These are phyloP conservation scores for Podila verticillata DNA, from an alignment of 192 early-diverging fungal genomes.

Conservation along the genomic window DNA sequence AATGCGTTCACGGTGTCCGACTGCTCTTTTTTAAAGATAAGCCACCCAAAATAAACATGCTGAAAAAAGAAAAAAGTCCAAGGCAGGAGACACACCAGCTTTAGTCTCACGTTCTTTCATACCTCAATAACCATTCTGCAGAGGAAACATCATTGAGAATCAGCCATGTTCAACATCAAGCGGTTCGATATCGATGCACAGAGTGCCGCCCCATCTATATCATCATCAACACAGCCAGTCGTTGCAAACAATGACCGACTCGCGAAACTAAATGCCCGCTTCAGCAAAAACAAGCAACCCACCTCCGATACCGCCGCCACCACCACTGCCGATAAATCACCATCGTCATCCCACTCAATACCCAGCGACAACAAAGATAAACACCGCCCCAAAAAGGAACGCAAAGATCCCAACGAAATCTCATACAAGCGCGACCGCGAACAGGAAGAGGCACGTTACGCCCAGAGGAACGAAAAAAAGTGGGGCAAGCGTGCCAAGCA, in stretches of 20 bases:
- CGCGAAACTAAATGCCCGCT: slow-evolving; percentile 51
- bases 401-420: slow-evolving; percentile 9
- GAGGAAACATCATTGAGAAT: neutral
- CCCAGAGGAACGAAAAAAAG: slow-evolving; percentile 42
- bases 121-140: neutral
- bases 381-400: slow-evolving; percentile 9
- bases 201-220: neutral
- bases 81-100: too few relatives aligned
- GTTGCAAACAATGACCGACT: slow-evolving; percentile 41
- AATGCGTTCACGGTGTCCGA: too few relatives aligned
- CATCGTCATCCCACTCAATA: neutral
- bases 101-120: too few relatives aligned
- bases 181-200: slow-evolving; percentile 40
- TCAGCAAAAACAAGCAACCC: slow-evolving; percentile 51
- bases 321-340: neutral
- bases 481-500: slow-evolving; percentile 47
- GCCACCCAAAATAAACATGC: neutral
- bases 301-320: neutral
- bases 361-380: neutral
- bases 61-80: neutral
- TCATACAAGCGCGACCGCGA: slow-evolving; percentile 43
- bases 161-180: slow-evolving; percentile 46
- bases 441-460: slow-evolving; percentile 27
- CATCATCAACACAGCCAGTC: neutral
- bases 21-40: neutral